Percentiles rank a stretch among this genome's conserved stretches.
Conservation (phyloP, 2,329 filamentous ascomycete genomes). For the Talaromyces amestolkiae region DNA sequence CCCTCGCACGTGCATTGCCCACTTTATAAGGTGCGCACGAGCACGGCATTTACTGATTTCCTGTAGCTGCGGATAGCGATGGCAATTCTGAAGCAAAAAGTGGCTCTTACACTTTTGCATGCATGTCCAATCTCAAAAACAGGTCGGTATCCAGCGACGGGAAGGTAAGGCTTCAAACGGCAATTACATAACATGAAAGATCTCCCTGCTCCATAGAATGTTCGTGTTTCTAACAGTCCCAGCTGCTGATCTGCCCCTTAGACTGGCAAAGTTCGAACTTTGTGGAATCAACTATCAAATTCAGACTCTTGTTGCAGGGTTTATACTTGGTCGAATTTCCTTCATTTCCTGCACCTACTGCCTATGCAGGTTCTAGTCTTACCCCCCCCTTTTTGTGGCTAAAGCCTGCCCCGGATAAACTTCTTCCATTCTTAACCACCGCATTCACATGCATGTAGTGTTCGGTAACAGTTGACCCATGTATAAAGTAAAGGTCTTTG, state of each 20-base stretch:
- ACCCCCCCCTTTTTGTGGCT: not conserved
- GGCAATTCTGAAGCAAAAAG: not conserved
- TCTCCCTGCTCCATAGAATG: not conserved
- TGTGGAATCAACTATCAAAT: not conserved
- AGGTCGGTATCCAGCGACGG: not conserved
- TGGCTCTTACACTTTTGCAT: not conserved
- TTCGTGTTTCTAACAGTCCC: not conserved
- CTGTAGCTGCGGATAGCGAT: not conserved
- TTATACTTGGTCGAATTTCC: not conserved
- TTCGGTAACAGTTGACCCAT: not conserved
- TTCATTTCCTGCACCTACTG: not conserved
- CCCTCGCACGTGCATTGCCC: not conserved
- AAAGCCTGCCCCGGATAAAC: not conserved
- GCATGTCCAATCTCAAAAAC: not conserved
- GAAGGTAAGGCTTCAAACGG: not conserved
- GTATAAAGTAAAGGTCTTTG: not conserved
- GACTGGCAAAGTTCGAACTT: not conserved
- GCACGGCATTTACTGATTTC: not conserved
- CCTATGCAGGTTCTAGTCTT: too few relatives aligned
- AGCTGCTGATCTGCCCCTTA: not conserved
- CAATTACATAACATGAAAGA: not conserved
- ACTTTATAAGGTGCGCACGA: slow-evolving; percentile 1
- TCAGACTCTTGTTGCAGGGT: not conserved
- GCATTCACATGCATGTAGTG: not conserved
- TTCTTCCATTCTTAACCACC: not conserved